These are phyloP conservation scores for Pichia sp. DNA, from an alignment of 1,139 yeast genomes.

Conservation along the genomic window DNA sequence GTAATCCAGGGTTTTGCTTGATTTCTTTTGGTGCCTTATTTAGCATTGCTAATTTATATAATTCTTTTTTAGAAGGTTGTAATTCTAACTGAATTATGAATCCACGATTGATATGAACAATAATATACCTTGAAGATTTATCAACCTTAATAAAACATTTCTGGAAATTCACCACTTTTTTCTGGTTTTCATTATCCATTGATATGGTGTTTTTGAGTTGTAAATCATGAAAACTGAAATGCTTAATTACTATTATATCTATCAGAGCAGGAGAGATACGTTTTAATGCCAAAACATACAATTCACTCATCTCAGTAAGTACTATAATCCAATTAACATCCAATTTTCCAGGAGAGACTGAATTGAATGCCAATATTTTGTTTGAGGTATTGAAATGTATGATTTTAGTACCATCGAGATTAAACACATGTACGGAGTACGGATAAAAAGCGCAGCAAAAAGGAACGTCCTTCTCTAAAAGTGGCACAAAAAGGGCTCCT, in stretches of 20 bases:
- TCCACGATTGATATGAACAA: constrained; percentile 3
- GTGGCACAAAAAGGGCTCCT: neutral
- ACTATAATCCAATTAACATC: constrained; percentile 7
- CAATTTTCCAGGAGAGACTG: constrained; percentile 2
- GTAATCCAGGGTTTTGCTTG: neutral
- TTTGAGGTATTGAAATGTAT: constrained; percentile 2
- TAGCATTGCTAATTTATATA: neutral
- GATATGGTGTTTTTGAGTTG: neutral
- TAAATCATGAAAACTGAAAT: neutral
- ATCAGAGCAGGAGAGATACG: neutral
- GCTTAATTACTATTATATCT: constrained; percentile 1
- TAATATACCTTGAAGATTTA: neutral
- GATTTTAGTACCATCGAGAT: neutral
- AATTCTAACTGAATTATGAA: constrained; percentile 6
- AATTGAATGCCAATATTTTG: constrained; percentile 5
- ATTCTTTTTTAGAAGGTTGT: constrained; percentile 6
- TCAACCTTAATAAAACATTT: constrained; percentile 9
- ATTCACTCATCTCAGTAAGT: constrained; percentile 8
- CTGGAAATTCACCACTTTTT: neutral
- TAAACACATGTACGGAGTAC: neutral
- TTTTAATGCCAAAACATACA: constrained; percentile 3
- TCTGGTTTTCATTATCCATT: neutral
- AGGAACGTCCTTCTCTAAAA: neutral
- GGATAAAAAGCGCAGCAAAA: neutral
- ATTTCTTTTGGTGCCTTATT: constrained; percentile 1